Evolutionary conservation across 352 stramenopile genomes (phyloP), one percentile per base, ranked within the genome.

Genomic region (Pythium volutum): DNA sequence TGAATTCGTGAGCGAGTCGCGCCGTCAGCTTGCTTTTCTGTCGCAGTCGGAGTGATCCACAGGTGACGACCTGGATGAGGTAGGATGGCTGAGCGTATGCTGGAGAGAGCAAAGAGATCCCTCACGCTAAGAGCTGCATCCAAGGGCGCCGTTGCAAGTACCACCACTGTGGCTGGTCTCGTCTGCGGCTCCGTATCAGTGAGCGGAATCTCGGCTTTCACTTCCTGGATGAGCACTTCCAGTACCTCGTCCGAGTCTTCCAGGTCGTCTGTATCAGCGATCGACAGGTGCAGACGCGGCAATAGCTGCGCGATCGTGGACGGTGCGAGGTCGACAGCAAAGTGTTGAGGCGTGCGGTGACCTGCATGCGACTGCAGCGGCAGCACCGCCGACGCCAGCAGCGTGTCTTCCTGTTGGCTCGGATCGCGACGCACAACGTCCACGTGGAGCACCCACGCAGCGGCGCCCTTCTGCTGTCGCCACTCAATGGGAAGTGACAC

Each of bases 341-440:
- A 11, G 29, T 69, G 59, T 14, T 64, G n/a, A 0, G 62, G 55
- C 10, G 11, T 16, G 31, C 16, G 20, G 4, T 45, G 22, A 1
- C 10, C 27, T 1, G 22, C 23, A 10, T 57, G 15, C 9, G 10
- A n/a, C 11, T 51, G 14, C 48, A 75, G 47, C 29, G 59, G 50
- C 3, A 77, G 27, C 31, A n/a, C n/a, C 22, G 50, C 62, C 2
- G 51, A 55, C 47, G 66, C 62, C 14, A 71, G 15, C 8, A 74
- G 42, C 25, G 75, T 73, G 60, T 92, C 79, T 64, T 89, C 83
- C 45, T 87, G 77, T 45, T 89, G 79, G 7, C 79, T 89, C 4
- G 61, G 51, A 14, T 78, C 75, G n/a, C 79, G 74, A 45, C 75
- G 66, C 46, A 93, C 74, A 39, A 93, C 54, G 47, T 93, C 81